Conservation (phyloP, 2,329 filamentous ascomycete species). For the Lizonia empirigonia region DNA sequence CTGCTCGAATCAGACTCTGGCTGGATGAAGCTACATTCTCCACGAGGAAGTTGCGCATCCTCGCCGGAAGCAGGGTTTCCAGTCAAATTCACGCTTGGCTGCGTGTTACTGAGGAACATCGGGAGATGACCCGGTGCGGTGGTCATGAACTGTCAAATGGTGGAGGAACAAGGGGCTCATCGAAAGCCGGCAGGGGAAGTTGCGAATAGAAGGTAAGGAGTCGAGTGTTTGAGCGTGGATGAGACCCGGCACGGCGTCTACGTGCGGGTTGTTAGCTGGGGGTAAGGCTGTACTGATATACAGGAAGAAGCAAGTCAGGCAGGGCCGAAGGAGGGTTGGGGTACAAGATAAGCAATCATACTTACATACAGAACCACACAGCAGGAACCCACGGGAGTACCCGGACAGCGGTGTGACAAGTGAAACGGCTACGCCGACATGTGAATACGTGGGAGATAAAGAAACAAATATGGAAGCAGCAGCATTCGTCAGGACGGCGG, state of each 20-base stretch:
- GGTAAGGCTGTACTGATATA: constrained; percentile 35
- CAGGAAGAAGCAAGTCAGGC: constrained; percentile 31
- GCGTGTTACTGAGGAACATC: constrained; percentile 47
- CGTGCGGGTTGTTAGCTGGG: constrained; percentile 31
- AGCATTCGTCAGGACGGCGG: constrained; percentile 21
- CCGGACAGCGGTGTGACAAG: constrained; percentile 34
- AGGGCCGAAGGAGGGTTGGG: constrained; percentile 30
- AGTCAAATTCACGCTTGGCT: constrained; percentile 37
- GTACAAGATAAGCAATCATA: constrained; percentile 43
- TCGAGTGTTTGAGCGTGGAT: constrained; percentile 14
- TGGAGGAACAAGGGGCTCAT: constrained; percentile 37
- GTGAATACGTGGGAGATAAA: constrained; percentile 33
- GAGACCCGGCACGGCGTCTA: constrained; percentile 21
- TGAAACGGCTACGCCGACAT: constrained; percentile 28
- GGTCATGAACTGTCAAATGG: constrained; percentile 35
- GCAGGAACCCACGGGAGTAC: constrained; percentile 40
- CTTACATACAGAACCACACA: constrained; percentile 29
- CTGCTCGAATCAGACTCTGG: constrained; percentile 32
- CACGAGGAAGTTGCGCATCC: constrained; percentile 44
- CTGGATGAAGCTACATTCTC: constrained; percentile 48
- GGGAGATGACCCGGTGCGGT: constrained; percentile 37
- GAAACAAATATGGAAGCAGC: constrained; percentile 24
- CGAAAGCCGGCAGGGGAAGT: constrained; percentile 31
- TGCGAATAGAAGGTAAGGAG: constrained; percentile 13
- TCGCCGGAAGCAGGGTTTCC: constrained; percentile 34